Percentiles rank a stretch among this genome's conserved stretches.
These are phyloP conservation scores for Penicillium flavigenum DNA, from an alignment of 495 filamentous ascomycete species.

Conservation along the genomic window DNA sequence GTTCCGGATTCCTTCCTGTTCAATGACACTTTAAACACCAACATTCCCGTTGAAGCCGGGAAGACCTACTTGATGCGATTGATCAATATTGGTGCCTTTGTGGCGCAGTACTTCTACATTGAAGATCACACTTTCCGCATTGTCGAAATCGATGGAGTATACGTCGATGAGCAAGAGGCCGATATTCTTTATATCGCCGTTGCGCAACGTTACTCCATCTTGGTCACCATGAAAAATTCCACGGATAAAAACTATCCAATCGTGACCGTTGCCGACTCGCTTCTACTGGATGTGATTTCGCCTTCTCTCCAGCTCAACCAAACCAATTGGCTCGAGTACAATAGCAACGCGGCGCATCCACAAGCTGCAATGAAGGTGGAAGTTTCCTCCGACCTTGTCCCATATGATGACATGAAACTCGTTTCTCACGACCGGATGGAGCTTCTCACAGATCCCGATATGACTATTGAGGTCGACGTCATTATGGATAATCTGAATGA, in stretches of 20 bases:
- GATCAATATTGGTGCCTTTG: constrained; percentile 73
- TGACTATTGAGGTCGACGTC: constrained; percentile 32
- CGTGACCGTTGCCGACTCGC: constrained; percentile 41
- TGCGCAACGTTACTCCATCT: constrained; percentile 69
- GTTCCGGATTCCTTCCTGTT: constrained; percentile 54
- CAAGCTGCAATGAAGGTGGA: constrained; percentile 50
- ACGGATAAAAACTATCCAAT: constrained; percentile 67
- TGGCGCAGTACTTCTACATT: constrained; percentile 76
- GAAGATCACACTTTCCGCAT: constrained; percentile 67
- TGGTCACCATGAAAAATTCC: constrained; percentile 65
- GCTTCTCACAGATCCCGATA: constrained; percentile 26
- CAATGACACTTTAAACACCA: constrained; percentile 57
- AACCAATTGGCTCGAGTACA: constrained; percentile 78
- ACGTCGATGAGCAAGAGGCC: constrained; percentile 55
- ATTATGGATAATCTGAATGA: constrained; percentile 51
- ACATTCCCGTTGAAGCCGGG: constrained; percentile 60
- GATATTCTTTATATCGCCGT: constrained; percentile 64
- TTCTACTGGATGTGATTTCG: constrained; percentile 31
- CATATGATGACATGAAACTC: constrained; percentile 57
- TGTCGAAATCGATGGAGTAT: constrained; percentile 56
- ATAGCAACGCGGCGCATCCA: constrained; percentile 55
- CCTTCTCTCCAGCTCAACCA: constrained; percentile 58
- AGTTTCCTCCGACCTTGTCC: constrained; percentile 32
- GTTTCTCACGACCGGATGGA: constrained; percentile 28
- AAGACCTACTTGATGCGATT: constrained; percentile 81